Evolutionary conservation across 352 stramenopile genomes (phyloP).

Genomic region (Phytophthora hibernalis): DNA sequence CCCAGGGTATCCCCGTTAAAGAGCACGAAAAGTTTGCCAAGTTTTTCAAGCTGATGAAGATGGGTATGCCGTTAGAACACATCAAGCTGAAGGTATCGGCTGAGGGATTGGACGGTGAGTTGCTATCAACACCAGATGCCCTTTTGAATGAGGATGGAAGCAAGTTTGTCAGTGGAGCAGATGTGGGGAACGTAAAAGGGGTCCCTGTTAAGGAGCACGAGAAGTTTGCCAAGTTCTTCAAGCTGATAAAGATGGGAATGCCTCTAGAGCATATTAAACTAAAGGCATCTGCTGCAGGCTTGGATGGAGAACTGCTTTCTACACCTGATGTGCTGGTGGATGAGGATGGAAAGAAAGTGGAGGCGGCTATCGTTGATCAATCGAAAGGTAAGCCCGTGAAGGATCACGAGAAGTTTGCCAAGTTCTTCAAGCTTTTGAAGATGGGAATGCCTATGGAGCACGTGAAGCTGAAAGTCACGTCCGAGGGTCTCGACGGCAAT

Average conservation of each 20-base stretch:
- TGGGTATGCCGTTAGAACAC: slow-evolving; percentile 85
- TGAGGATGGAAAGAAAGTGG: slow-evolving; percentile 54
- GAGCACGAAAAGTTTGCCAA: slow-evolving; percentile 79
- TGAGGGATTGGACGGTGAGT: slow-evolving; percentile 90
- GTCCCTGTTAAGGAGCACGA: slow-evolving; percentile 85
- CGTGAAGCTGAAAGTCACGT: slow-evolving; percentile 85
- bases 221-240: slow-evolving; percentile 87
- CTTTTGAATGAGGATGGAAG: slow-evolving; percentile 69
- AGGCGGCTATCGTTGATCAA: slow-evolving; percentile 10
- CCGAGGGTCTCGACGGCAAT: slow-evolving; percentile 62
- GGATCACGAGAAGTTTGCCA: slow-evolving; percentile 92
- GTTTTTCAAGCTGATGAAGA: slow-evolving; percentile 85
- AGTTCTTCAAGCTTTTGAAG: slow-evolving; percentile 95
- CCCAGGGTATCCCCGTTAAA: slow-evolving; percentile 55
- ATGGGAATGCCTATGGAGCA: slow-evolving; percentile 89
- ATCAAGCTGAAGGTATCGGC: slow-evolving; percentile 73
- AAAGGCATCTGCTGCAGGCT: slow-evolving; percentile 67
- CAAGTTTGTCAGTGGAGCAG: slow-evolving; percentile 32
- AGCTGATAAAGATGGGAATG: slow-evolving; percentile 86
- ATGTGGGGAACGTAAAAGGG: slow-evolving; percentile 29
- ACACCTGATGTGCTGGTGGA: slow-evolving; percentile 64
- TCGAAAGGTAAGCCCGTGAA: slow-evolving; percentile 61
- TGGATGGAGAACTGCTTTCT: slow-evolving; percentile 57
- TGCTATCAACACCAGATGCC: slow-evolving; percentile 81
- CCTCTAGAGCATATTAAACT: slow-evolving; percentile 70